phyloP scores from a whole-genome alignment of 176 grass and related monocot species.

The Phragmites australis region DNA sequence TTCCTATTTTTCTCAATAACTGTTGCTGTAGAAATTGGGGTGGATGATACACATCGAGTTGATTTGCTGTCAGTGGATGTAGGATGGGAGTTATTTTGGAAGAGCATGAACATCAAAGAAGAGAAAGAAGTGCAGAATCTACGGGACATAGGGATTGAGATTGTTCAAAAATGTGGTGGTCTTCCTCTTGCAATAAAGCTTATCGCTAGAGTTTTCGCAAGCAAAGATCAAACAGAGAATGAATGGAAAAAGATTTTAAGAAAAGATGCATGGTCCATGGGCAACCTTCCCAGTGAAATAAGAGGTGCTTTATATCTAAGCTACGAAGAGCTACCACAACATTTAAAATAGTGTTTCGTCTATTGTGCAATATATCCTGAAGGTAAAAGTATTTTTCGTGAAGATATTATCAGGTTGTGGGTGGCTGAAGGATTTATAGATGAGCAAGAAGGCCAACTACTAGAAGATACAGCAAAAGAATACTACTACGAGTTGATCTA shows the following conservation, averaged over 20 bases:
- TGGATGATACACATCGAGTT: conserved; percentile 18
- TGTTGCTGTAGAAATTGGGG: not conserved
- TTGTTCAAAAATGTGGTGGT: conserved; percentile 48
- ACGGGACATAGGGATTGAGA: not conserved
- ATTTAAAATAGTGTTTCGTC: conserved; percentile 40
- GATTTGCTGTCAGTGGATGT: conserved; percentile 4
- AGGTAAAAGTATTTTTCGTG: not conserved
- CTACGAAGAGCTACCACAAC: conserved; percentile 35
- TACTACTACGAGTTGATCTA: conserved; percentile 37
- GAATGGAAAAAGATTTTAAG: conserved; percentile 41
- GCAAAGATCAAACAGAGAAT: not conserved
- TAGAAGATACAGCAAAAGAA: conserved; percentile 44
- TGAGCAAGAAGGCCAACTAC: not conserved
- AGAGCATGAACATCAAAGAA: not conserved
- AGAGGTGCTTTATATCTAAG: conserved; percentile 38
- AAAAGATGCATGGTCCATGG: conserved; percentile 48
- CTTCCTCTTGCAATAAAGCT: conserved; percentile 53
- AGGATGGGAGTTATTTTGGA: conserved; percentile 38
- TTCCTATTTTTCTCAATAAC: too few species aligned
- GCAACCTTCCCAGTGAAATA: conserved; percentile 8
- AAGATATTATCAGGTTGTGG: conserved; percentile 32
- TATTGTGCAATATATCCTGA: conserved; percentile 6
- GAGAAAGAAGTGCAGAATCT: conserved; percentile 28
- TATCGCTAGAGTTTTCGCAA: conserved; percentile 6
- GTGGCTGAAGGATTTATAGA: conserved; percentile 32